These are phyloP conservation scores for Bocquillonia castaneifolia DNA, from an alignment of 441 rosid species.

Conservation along the genomic window DNA sequence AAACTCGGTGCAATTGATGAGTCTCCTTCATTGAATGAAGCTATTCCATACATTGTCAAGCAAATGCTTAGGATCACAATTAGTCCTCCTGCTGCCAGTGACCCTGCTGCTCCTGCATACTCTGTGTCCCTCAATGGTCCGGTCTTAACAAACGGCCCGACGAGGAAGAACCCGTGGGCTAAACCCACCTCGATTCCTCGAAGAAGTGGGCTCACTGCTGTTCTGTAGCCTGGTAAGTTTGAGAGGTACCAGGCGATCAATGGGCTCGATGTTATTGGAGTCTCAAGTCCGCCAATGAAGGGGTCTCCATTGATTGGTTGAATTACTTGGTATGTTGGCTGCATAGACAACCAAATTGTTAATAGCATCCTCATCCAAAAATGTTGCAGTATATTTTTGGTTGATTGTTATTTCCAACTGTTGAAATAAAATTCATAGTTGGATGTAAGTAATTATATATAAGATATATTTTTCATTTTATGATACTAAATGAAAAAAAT, in stretches of 20 bases:
- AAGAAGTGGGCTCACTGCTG: slow-evolving; percentile 90
- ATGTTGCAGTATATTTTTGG: too few relatives aligned
- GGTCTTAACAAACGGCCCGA: slow-evolving; percentile 82
- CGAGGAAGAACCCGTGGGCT: slow-evolving; percentile 80
- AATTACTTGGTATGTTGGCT: slow-evolving; percentile 88
- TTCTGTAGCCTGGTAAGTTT: slow-evolving; percentile 87
- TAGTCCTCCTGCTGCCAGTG: slow-evolving; percentile 82
- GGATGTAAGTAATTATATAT: too few relatives aligned
- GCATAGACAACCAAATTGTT: slow-evolving; percentile 17
- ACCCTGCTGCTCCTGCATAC: slow-evolving; percentile 70
- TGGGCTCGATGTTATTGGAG: slow-evolving; percentile 91
- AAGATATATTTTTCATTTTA: too few relatives aligned
- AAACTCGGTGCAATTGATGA: slow-evolving; percentile 73
- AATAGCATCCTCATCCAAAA: neutral
- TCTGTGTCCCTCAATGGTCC: slow-evolving; percentile 88
- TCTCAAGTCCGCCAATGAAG: slow-evolving; percentile 91
- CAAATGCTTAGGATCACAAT: slow-evolving; percentile 80
- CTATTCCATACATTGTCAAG: slow-evolving; percentile 78
- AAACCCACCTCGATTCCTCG: slow-evolving; percentile 84
- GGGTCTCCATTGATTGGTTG: slow-evolving; percentile 98
- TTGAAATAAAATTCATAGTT: too few relatives aligned
- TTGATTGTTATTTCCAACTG: too few relatives aligned
- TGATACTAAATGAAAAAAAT: too few relatives aligned
- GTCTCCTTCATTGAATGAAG: slow-evolving; percentile 78
- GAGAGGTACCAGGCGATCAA: slow-evolving; percentile 91